phyloP scores from a whole-genome alignment of 495 filamentous ascomycete species.

The Talaromyces borbonicus region DNA sequence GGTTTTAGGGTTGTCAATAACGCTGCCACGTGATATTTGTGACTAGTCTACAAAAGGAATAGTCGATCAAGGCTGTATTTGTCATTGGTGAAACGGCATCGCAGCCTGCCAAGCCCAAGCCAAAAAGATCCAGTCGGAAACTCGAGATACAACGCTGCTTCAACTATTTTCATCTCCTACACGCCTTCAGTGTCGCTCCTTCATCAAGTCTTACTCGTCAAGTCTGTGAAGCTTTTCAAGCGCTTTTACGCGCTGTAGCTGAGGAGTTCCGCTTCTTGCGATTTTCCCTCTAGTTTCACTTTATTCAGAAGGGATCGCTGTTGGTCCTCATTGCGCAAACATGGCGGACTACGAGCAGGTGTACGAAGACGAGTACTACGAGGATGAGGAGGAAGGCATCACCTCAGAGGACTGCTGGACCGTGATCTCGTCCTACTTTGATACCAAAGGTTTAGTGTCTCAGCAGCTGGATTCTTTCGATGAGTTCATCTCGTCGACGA shows the following conservation, averaged over 20 bases:
- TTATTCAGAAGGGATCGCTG: not conserved
- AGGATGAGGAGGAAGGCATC: slow-evolving; percentile 59
- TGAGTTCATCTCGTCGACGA: slow-evolving; percentile 85
- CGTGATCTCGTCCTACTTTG: slow-evolving; percentile 94
- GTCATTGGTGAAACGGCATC: not conserved
- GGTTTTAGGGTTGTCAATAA: no score
- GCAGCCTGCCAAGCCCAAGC: not conserved
- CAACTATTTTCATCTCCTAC: not conserved
- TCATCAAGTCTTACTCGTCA: not conserved
- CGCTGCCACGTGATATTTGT: no score
- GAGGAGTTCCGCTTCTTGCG: not conserved
- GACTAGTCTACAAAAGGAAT: not conserved
- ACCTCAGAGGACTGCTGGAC: slow-evolving; percentile 93
- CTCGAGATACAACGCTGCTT: slow-evolving; percentile 2
- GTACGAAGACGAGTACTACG: slow-evolving; percentile 44
- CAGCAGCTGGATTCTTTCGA: slow-evolving; percentile 98
- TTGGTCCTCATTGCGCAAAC: not conserved
- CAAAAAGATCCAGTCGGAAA: slow-evolving; percentile 4
- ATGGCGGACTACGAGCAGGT: slow-evolving; percentile 47
- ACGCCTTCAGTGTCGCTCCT: not conserved
- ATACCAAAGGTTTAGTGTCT: slow-evolving; percentile 87
- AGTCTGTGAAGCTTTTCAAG: not conserved
- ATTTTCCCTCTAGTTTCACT: not conserved
- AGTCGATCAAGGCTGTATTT: no score
- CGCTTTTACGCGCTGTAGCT: slow-evolving; percentile 5